Evolutionary conservation across 257 asterid species (phyloP).

Genomic region (Ehretia macrophylla): DNA sequence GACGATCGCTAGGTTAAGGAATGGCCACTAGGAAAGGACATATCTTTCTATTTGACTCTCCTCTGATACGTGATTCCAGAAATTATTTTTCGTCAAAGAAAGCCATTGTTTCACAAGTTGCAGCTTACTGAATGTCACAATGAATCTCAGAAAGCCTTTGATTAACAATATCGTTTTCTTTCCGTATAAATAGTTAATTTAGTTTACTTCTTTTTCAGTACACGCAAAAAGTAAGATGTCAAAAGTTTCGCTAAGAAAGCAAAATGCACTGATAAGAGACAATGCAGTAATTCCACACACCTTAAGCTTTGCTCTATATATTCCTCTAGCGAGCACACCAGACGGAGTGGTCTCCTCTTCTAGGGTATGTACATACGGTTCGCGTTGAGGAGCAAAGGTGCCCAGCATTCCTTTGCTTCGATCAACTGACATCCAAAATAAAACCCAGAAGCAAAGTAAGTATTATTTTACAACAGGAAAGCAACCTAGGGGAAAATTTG

Average conservation of each 20-base stretch:
- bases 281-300: slow-evolving; percentile 23
- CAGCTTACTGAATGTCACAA: too few species aligned
- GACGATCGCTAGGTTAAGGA: too few species aligned
- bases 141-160: too few species aligned
- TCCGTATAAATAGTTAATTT: too few species aligned
- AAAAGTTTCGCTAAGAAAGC: too few species aligned
- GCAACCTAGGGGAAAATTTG: not conserved
- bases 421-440: slow-evolving; percentile 46
- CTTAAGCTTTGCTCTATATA: slow-evolving; percentile 60
- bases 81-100: too few species aligned
- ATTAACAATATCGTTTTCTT: too few species aligned
- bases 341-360: slow-evolving; percentile 83
- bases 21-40: too few species aligned
- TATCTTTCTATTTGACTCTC: not conserved
- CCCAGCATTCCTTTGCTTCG: slow-evolving; percentile 76
- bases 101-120: too few species aligned
- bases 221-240: too few species aligned
- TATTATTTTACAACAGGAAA: not conserved
- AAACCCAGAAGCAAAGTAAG: not conserved
- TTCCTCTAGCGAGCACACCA: slow-evolving; percentile 74
- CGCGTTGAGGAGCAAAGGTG: slow-evolving; percentile 71
- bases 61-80: not conserved
- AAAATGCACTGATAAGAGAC: too few species aligned
- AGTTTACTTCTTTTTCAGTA: too few species aligned
- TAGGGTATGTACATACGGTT: slow-evolving; percentile 49